Base-by-base conservation (phyloP, 345 rosid species). In the Euphorbia tirucalli region DNA sequence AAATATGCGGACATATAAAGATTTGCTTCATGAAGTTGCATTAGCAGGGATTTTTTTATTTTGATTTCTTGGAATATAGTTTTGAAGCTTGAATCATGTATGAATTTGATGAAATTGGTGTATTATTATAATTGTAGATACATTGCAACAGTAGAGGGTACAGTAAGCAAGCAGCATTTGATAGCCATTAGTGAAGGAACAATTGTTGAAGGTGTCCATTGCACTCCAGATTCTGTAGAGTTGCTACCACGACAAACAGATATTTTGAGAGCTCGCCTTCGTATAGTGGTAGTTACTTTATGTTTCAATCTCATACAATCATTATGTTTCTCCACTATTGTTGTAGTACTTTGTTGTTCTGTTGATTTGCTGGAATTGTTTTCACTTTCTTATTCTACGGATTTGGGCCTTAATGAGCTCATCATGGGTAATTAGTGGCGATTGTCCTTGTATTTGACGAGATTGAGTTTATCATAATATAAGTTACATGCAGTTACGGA, bases 151-250 rank as follows among this genome's bases (percentile, higher is more conserved):
- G 83, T 95, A 39, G 88, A 84, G 11, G 94, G 93, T 73, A 85
- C 57, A 71, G 91, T 95, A 52, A 83, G 73, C 69, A 92, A 84
- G 70, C 84, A 83, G 13, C 91, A 95, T 74, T 81, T 95, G 63
- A 63, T 87, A 72, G 84, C 90, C 77, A 83, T 92, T 68, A 86
- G 91, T 61, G 86, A 86, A 66, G 97, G 97, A 46, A 86, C 97
- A 35, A 56, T 86, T 9, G 80, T 95, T 69, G 97, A 92, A 21
- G 97, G 96, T 62, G 75, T 85, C 60, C 96, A 75, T 52, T 92
- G 99, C 81, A 82, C 79, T 62, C 99, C 99, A 22, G 99, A 92
- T 74, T 87, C 84, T 63, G 96, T 95, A 75, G 99, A 92, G 86
- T 66, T 92, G 77, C 82, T 95, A 72, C 93, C 97, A 15, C 79